These are phyloP conservation scores for Daldinia loculata DNA, from an alignment of 495 filamentous ascomycete species.

Conservation along the genomic window DNA sequence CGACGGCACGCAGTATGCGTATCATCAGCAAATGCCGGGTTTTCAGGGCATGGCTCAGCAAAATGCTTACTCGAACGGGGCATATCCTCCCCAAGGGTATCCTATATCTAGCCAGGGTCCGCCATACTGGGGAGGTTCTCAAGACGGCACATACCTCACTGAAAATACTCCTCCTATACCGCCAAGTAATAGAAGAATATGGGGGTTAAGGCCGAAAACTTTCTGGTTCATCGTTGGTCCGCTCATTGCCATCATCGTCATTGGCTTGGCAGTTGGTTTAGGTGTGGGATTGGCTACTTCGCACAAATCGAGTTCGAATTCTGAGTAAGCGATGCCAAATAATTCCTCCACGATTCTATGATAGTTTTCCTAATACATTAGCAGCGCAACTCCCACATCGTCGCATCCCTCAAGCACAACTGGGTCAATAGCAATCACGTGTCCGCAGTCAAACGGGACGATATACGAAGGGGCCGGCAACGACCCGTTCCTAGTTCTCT, in stretches of 20 bases:
- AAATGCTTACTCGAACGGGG: slow-evolving; percentile 16
- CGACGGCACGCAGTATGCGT: slow-evolving; percentile 19
- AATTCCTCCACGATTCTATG: background rate
- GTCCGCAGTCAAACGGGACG: slow-evolving; percentile 48
- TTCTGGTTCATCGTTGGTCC: slow-evolving; percentile 43
- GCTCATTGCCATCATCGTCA: slow-evolving; percentile 38
- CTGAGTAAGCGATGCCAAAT: slow-evolving; percentile 9
- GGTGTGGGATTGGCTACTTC: slow-evolving; percentile 34
- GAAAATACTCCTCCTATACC: slow-evolving; percentile 1
- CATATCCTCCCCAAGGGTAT: slow-evolving; percentile 22
- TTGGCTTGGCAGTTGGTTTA: slow-evolving; percentile 46
- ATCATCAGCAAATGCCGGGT: slow-evolving; percentile 5
- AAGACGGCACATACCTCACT: slow-evolving; percentile 20
- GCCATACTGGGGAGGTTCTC: slow-evolving; percentile 21
- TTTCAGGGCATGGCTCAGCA: slow-evolving; percentile 9
- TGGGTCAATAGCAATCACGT: slow-evolving; percentile 30
- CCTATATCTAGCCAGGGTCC: slow-evolving; percentile 4
- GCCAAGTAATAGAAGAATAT: slow-evolving; percentile 11
- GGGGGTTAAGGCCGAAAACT: slow-evolving; percentile 28
- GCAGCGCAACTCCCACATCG: slow-evolving; percentile 12
- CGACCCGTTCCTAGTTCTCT: slow-evolving; percentile 44
- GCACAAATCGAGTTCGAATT: slow-evolving; percentile 1
- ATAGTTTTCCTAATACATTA: background rate
- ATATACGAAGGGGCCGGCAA: slow-evolving; percentile 34
- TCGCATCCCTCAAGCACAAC: slow-evolving; percentile 1